Evolutionary conservation across 768 basidiomycete species (phyloP).

Genomic region (Coprinopsis strossmayeri): DNA sequence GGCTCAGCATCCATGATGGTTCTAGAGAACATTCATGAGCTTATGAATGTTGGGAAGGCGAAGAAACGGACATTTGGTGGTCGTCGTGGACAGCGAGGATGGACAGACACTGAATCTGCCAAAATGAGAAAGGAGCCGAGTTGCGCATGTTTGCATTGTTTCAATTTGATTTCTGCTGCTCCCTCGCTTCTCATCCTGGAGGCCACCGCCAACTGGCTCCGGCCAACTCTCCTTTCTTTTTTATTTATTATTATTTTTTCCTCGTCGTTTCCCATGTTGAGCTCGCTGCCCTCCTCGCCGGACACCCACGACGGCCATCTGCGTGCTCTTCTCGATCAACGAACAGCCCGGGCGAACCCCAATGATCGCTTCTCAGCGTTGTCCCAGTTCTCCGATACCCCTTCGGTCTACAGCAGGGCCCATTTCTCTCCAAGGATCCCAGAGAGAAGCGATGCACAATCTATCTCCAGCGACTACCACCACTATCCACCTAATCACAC

Average conservation of each 20-base stretch:
- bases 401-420: conserved; percentile 60
- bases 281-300: conserved; percentile 29
- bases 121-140: neutral
- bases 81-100: conserved; percentile 3
- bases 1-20: conserved; percentile 19
- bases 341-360: conserved; percentile 41
- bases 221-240: conserved; percentile 11
- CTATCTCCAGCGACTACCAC: conserved; percentile 20
- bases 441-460: conserved; percentile 24
- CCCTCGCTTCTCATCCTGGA: neutral
- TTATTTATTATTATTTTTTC: conserved; percentile 8
- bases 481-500: conserved; percentile 18
- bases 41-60: neutral
- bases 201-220: neutral
- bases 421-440: conserved; percentile 47
- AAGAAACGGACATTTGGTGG: no score
- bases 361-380: conserved; percentile 46
- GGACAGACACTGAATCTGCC: conserved; percentile 1
- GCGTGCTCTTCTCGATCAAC: conserved; percentile 47
- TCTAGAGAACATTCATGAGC: conserved; percentile 14
- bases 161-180: neutral
- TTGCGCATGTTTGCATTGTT: conserved; percentile 9
- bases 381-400: conserved; percentile 58
- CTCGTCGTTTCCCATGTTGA: conserved; percentile 28
- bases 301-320: conserved; percentile 42